Percentiles rank a stretch among this genome's conserved stretches.
Conservation (phyloP, 2,329 filamentous ascomycete species). For the Bisporella sp. region DNA sequence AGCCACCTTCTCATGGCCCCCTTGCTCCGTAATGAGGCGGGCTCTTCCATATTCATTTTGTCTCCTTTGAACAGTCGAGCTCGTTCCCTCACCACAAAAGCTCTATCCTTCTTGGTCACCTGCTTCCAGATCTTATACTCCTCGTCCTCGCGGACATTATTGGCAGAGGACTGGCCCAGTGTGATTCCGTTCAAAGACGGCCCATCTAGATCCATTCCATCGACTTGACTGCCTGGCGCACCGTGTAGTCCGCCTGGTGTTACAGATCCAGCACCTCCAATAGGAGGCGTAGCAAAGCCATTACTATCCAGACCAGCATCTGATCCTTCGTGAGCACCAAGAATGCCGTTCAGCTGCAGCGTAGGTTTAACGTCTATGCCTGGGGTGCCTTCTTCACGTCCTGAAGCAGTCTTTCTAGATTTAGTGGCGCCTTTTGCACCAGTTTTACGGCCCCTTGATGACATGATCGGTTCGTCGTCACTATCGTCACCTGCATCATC, state of each 20-base stretch:
- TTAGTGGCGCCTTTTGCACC: constrained; percentile 61
- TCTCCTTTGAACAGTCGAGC: constrained; percentile 80
- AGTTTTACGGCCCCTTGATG: constrained; percentile 84
- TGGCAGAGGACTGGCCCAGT: constrained; percentile 52
- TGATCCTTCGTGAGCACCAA: constrained; percentile 62
- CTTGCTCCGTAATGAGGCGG: constrained; percentile 77
- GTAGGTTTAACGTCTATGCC: constrained; percentile 67
- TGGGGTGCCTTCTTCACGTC: constrained; percentile 74
- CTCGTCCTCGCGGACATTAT: constrained; percentile 81
- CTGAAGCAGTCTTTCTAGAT: constrained; percentile 65
- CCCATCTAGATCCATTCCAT: constrained; percentile 83
- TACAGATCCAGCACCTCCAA: constrained; percentile 48
- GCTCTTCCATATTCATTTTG: constrained; percentile 79
- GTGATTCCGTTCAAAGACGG: constrained; percentile 61
- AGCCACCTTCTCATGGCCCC: constrained; percentile 86
- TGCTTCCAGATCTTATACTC: constrained; percentile 99
- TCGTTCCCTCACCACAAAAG: constrained; percentile 76
- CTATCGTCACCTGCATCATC: constrained; percentile 83
- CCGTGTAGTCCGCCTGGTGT: constrained; percentile 72
- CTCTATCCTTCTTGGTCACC: constrained; percentile 93
- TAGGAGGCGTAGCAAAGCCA: constrained; percentile 77
- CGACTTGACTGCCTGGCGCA: constrained; percentile 64
- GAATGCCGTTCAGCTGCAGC: constrained; percentile 57
- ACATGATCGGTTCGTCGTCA: constrained; percentile 97
- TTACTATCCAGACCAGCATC: constrained; percentile 72